These are phyloP conservation scores for Globisporangium cylindrosporum DNA, from an alignment of 352 stramenopile species.

Conservation along the genomic window DNA sequence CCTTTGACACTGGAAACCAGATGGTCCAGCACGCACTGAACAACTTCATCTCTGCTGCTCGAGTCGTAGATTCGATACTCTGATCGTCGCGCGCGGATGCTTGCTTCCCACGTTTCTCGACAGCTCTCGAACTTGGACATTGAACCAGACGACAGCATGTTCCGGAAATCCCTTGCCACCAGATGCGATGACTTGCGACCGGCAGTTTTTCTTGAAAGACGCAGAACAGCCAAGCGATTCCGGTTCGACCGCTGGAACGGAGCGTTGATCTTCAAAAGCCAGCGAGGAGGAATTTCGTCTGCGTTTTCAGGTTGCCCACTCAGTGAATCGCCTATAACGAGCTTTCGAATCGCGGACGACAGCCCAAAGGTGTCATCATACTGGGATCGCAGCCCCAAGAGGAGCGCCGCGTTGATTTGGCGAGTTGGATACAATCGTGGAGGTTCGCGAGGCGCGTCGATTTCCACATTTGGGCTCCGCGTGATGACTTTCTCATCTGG, in stretches of 20 bases:
- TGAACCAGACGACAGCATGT: conserved; percentile 20
- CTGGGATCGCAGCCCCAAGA: conserved; percentile 49
- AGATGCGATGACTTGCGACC: conserved; percentile 46
- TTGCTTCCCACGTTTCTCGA: conserved; percentile 43
- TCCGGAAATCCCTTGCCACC: conserved; percentile 45
- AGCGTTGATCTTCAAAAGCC: conserved; percentile 55
- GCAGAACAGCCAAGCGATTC: conserved; percentile 37
- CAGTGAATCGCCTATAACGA: conserved; percentile 10
- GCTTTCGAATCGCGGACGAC: conserved; percentile 29
- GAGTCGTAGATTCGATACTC: conserved; percentile 25
- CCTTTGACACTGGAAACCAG: conserved; percentile 60
- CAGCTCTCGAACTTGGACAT: conserved; percentile 49
- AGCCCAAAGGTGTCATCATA: conserved; percentile 67
- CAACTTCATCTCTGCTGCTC: conserved; percentile 39
- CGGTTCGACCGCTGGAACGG: conserved; percentile 57
- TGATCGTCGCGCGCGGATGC: conserved; percentile 25
- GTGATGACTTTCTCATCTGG: neutral
- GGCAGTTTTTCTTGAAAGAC: conserved; percentile 30
- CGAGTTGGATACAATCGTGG: conserved; percentile 27
- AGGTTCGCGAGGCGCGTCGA: conserved; percentile 1
- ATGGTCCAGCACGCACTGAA: conserved; percentile 50
- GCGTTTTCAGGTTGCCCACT: too few relatives aligned
- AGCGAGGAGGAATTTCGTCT: conserved; percentile 39
- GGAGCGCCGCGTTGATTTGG: conserved; percentile 51
- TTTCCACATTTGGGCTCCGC: neutral